phyloP scores from a whole-genome alignment of 1,139 yeast species.

The Torulaspora pretoriensis region DNA sequence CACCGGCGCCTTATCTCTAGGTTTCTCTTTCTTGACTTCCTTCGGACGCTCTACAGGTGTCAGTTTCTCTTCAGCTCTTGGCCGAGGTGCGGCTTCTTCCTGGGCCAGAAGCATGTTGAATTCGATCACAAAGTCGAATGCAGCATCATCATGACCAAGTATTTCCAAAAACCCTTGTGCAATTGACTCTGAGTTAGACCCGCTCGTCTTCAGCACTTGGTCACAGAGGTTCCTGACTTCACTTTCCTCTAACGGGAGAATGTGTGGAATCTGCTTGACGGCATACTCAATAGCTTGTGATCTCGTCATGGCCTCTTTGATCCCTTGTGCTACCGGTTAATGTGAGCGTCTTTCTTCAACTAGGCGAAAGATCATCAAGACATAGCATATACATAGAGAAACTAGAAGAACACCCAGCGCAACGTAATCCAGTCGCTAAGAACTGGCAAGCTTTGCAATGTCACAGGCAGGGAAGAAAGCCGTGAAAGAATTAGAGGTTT shows the following conservation, averaged over 20 bases:
- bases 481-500: neutral
- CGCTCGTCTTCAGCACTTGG: slow-evolving; percentile 21
- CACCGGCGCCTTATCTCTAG: neutral
- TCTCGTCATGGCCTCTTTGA: slow-evolving; percentile 23
- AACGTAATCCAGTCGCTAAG: neutral
- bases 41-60: neutral
- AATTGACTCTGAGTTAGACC: slow-evolving; percentile 24
- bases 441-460: neutral
- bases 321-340: neutral
- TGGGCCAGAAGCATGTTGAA: slow-evolving; percentile 26
- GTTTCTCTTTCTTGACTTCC: neutral
- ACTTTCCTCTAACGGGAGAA: slow-evolving; percentile 32
- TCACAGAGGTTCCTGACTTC: slow-evolving; percentile 31
- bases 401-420: neutral
- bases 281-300: slow-evolving; percentile 33
- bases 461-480: slow-evolving; percentile 1
- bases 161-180: slow-evolving; percentile 34
- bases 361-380: neutral
- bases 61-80: neutral
- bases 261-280: slow-evolving; percentile 27
- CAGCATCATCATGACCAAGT: slow-evolving; percentile 33
- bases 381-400: neutral
- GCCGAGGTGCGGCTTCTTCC: neutral
- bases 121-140: slow-evolving; percentile 32
- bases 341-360: neutral